phyloP scores from a whole-genome alignment of 495 filamentous ascomycete species.

The Tuber magnatum region DNA sequence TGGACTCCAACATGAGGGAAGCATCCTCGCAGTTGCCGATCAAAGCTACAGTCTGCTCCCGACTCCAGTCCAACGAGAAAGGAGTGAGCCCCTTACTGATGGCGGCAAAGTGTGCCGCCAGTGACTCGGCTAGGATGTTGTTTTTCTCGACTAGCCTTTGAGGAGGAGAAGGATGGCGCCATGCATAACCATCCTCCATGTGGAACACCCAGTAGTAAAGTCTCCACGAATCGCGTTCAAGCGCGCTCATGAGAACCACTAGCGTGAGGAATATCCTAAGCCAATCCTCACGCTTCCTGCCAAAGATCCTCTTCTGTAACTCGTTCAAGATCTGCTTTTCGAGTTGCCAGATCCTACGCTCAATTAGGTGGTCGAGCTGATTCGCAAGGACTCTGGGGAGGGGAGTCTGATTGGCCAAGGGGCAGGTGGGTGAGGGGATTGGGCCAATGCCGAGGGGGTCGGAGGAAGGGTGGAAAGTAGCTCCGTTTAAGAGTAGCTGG shows the following conservation, averaged over 20 bases:
- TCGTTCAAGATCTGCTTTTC: conserved; percentile 40
- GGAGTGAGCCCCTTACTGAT: conserved; percentile 42
- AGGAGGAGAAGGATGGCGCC: conserved; percentile 38
- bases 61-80: conserved; percentile 40
- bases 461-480: conserved; percentile 33
- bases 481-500: conserved; percentile 38
- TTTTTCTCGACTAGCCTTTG: conserved; percentile 39
- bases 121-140: conserved; percentile 37
- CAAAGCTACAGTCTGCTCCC: conserved; percentile 36
- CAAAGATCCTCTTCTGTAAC: conserved; percentile 40
- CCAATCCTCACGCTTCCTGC: conserved; percentile 40
- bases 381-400: conserved; percentile 39
- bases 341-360: conserved; percentile 40
- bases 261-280: conserved; percentile 38
- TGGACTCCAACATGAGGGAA: conserved; percentile 32
- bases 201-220: conserved; percentile 42
- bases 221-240: conserved; percentile 40
- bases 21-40: conserved; percentile 34
- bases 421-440: conserved; percentile 32
- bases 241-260: conserved; percentile 37
- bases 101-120: conserved; percentile 40
- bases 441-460: conserved; percentile 35
- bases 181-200: conserved; percentile 37
- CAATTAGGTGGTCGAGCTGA: conserved; percentile 41
- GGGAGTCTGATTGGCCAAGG: conserved; percentile 28